phyloP scores from a whole-genome alignment of 768 basidiomycete species.

The Dacryopinax primogenitus region DNA sequence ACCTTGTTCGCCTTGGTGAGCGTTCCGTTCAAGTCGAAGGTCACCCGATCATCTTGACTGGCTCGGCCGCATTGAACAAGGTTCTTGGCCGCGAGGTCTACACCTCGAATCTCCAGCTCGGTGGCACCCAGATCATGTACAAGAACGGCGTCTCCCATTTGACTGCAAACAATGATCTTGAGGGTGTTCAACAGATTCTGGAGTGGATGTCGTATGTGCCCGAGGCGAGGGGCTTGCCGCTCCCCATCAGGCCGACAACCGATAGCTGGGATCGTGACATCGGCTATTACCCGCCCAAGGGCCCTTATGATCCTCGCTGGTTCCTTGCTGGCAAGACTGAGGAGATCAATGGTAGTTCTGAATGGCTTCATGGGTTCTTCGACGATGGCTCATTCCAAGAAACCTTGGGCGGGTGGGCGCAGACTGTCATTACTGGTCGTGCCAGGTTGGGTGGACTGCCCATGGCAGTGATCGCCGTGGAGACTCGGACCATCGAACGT shows the following conservation, averaged over 20 bases:
- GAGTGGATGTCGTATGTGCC: constrained; percentile 94
- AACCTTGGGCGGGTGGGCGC: constrained; percentile 96
- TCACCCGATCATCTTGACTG: constrained; percentile 97
- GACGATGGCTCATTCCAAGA: constrained; percentile 98
- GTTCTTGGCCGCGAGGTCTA: constrained; percentile 98
- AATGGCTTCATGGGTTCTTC: constrained; percentile 86
- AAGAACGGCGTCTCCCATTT: constrained; percentile 99
- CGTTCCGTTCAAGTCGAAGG: constrained; percentile 98
- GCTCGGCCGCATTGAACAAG: constrained; percentile 93
- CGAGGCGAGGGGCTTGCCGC: constrained; percentile 58
- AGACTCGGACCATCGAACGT: constrained; percentile 93
- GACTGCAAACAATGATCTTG: constrained; percentile 86
- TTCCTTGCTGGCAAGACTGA: constrained; percentile 91
- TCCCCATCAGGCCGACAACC: constrained; percentile 56
- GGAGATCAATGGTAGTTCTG: constrained; percentile 47
- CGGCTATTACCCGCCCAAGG: constrained; percentile 79
- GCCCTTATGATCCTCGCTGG: constrained; percentile 93
- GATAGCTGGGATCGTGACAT: constrained; percentile 91
- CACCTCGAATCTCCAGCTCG: constrained; percentile 94
- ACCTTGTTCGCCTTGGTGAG: constrained; percentile 94
- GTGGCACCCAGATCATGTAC: constrained; percentile 99
- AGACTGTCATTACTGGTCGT: constrained; percentile 94
- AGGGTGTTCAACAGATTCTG: constrained; percentile 86
- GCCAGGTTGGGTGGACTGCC: constrained; percentile 95
- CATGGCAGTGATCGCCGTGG: constrained; percentile 94